A percentile compares a stretch with the other conserved stretches of the same genome.
These are phyloP conservation scores for Kwoniella botswanensis DNA, from an alignment of 768 basidiomycete species.

Conservation along the genomic window DNA sequence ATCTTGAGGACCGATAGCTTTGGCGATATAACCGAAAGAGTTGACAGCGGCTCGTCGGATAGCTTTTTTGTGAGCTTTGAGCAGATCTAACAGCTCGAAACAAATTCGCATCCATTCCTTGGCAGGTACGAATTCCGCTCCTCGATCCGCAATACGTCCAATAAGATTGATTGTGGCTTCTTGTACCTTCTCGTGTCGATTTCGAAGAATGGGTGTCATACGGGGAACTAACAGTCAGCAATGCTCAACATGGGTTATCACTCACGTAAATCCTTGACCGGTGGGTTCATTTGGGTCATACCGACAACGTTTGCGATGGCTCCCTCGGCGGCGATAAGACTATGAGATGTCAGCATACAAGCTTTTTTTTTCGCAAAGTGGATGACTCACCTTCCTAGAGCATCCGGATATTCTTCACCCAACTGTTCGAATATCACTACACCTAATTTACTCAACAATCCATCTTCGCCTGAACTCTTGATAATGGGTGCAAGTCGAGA, in stretches of 20 bases:
- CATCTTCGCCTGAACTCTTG: conserved; percentile 98
- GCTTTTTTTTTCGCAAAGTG: background rate
- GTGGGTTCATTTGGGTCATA: conserved; percentile 99
- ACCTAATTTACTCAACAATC: conserved; percentile 91
- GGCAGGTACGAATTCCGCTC: conserved; percentile 96
- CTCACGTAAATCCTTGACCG: conserved; percentile 97
- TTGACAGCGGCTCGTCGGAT: conserved; percentile 99
- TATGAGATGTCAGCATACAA: conserved; percentile 57
- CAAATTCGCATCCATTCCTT: conserved; percentile 99
- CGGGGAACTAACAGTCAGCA: conserved; percentile 76
- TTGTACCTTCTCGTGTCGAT: conserved; percentile 98
- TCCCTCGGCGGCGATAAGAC: conserved; percentile 97
- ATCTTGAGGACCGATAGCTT: conserved; percentile 98
- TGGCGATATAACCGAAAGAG: conserved; percentile 99
- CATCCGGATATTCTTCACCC: conserved; percentile 99
- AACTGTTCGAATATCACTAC: conserved; percentile 97
- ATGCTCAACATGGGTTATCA: conserved; percentile 43
- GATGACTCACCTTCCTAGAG: conserved; percentile 70
- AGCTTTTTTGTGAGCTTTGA: conserved; percentile 99
- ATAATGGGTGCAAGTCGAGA: conserved; percentile 95
- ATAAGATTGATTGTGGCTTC: conserved; percentile 99
- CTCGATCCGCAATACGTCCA: conserved; percentile 97
- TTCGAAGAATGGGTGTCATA: conserved; percentile 99
- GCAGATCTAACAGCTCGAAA: conserved; percentile 92
- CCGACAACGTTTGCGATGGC: conserved; percentile 99